Evolutionary conservation across 202 grass and related monocot species (phyloP), one percentile per base, ranked within the genome.

Genomic region (Cymbopogon flexuosus): DNA sequence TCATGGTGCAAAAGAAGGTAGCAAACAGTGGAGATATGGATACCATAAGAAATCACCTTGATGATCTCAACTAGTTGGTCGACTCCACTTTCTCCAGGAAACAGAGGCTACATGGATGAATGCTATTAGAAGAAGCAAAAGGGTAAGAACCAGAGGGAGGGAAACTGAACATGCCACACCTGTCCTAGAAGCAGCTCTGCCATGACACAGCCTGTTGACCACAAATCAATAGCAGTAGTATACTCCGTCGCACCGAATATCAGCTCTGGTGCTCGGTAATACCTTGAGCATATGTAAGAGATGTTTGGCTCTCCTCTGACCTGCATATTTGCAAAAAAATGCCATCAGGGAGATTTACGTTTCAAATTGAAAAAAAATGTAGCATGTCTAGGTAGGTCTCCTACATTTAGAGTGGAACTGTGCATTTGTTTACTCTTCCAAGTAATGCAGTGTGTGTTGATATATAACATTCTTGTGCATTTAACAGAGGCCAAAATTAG

Each of bases 251-350:
- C 94, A 77, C 95, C 90, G 86, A 97, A 97, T 86, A 97, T 97
- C 34, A 97, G 92, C 84, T 97, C 94, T 67, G 95, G 95, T 77
- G 95, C 95, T 40, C 95, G 86, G 65, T 97, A 97, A 84, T 97
- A 97, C 84, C 95, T 97, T 66, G 95, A 97, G 72, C 95, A 97
- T 94, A 94, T 97, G 79, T 94, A 97, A n/a, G 95, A 97, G 69
- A 97, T 97, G 88, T 97, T 94, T 65, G 95, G 92, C 30, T 97
- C 95, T 70, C 95, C 95, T 89, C 86, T 94, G 76, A 97, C 84
- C 92, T 97, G 83, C 18, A 84, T 77, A 73, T 67, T 83, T 69
- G 6, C 52, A 84, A 67, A 46, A 46, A 19, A 81, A 33, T 62
- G 15, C n/a, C 54, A 62, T 63, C 21, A 33, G 34, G 30, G n/a